phyloP scores from a whole-genome alignment of 768 basidiomycete genomes.

The Pisolithus marmoratus region DNA sequence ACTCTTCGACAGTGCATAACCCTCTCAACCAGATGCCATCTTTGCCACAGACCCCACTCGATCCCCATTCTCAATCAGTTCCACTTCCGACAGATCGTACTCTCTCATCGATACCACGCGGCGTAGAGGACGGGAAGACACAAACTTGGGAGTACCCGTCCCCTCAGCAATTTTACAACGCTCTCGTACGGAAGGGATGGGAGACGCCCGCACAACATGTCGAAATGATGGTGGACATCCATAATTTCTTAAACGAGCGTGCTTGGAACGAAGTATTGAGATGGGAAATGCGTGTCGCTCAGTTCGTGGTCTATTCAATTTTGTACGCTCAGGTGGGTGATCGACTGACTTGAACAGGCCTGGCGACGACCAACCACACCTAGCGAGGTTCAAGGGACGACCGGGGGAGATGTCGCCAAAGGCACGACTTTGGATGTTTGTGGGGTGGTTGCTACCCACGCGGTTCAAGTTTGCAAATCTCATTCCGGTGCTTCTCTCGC shows the following conservation, averaged over 20 bases:
- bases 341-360: conserved; percentile 30
- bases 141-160: conserved; percentile 91
- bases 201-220: conserved; percentile 95
- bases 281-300: conserved; percentile 71
- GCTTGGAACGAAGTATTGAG: conserved; percentile 93
- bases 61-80: conserved; percentile 40
- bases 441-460: conserved; percentile 85
- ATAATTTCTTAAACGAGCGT: conserved; percentile 95
- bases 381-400: conserved; percentile 81
- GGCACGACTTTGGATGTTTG: conserved; percentile 79
- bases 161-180: conserved; percentile 98
- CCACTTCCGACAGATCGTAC: conserved; percentile 70
- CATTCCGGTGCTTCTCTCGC: neutral
- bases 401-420: conserved; percentile 95
- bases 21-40: conserved; percentile 82
- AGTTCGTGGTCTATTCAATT: conserved; percentile 10
- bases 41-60: conserved; percentile 60
- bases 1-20: conserved; percentile 46
- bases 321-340: conserved; percentile 1
- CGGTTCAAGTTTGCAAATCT: conserved; percentile 70
- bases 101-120: conserved; percentile 82
- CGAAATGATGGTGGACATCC: conserved; percentile 96
- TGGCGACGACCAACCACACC: conserved; percentile 56
- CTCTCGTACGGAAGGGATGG: conserved; percentile 92
- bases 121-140: conserved; percentile 22